Conservation (phyloP, 1,284 basidiomycete genomes). For the Coniophora puteana region DNA sequence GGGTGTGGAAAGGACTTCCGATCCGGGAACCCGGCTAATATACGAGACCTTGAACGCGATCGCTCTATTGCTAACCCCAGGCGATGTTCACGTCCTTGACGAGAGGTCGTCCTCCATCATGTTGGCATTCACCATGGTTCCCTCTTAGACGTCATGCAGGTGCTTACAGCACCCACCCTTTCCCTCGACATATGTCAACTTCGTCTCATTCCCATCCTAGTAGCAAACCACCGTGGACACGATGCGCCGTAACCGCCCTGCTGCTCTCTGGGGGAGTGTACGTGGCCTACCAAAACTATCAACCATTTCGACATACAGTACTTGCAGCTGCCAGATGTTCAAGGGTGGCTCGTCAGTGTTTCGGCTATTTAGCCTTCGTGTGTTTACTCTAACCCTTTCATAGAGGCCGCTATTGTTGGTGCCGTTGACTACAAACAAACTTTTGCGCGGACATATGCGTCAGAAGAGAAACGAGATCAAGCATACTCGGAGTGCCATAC, state of each 20-base stretch:
- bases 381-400: background rate
- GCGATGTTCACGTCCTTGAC: constrained; percentile 19
- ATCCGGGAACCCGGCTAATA: no score
- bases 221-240: constrained; percentile 19
- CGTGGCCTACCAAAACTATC: constrained; percentile 53
- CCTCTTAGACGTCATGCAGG: constrained; percentile 5
- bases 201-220: background rate
- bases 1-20: no score
- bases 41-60: no score
- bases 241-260: constrained; percentile 19
- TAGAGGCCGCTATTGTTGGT: constrained; percentile 59
- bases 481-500: constrained; percentile 78
- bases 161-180: constrained; percentile 2
- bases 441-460: constrained; percentile 56
- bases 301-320: constrained; percentile 60
- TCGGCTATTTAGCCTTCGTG: background rate
- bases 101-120: constrained; percentile 3
- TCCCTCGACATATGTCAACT: constrained; percentile 12
- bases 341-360: constrained; percentile 54
- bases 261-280: constrained; percentile 36
- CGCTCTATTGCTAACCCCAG: no score
- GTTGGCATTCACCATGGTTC: constrained; percentile 12
- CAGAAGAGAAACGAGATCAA: constrained; percentile 50
- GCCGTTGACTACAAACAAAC: constrained; percentile 86
- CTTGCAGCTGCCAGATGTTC: constrained; percentile 74